Evolutionary conservation across 306 rosid species (phyloP).

Genomic region (Cotoneaster glaucophyllus): DNA sequence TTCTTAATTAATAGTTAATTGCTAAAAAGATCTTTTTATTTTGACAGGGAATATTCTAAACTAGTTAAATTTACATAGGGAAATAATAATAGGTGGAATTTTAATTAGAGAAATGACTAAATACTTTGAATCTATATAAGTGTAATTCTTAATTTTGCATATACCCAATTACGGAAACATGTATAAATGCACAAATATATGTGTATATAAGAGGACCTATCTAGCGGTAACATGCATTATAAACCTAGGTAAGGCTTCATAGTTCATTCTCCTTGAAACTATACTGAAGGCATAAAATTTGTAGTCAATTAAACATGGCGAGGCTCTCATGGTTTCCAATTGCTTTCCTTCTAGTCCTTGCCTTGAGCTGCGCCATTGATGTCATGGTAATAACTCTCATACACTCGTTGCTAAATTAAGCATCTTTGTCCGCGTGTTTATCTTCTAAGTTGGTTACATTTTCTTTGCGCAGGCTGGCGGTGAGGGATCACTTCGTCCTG

Average conservation of each 20-base stretch:
- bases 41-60: too few species aligned
- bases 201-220: background rate
- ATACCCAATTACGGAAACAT: background rate
- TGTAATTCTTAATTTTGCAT: background rate
- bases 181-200: too few species aligned
- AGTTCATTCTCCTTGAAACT: background rate
- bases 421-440: too few species aligned
- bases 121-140: background rate
- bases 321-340: background rate
- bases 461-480: background rate
- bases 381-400: too few species aligned
- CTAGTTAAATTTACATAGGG: too few species aligned
- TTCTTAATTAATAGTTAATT: too few species aligned
- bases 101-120: too few species aligned
- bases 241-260: background rate
- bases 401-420: too few species aligned
- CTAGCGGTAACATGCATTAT: background rate
- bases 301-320: background rate
- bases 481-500: background rate
- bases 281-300: background rate
- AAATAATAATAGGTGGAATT: too few species aligned
- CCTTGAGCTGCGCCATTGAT: background rate
- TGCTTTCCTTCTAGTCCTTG: background rate
- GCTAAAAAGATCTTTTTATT: too few species aligned
- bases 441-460: too few species aligned